Evolutionary conservation across 306 rosid genomes (phyloP), one percentile per base, ranked within the genome.

Genomic region (Citrullus mucosospermus): DNA sequence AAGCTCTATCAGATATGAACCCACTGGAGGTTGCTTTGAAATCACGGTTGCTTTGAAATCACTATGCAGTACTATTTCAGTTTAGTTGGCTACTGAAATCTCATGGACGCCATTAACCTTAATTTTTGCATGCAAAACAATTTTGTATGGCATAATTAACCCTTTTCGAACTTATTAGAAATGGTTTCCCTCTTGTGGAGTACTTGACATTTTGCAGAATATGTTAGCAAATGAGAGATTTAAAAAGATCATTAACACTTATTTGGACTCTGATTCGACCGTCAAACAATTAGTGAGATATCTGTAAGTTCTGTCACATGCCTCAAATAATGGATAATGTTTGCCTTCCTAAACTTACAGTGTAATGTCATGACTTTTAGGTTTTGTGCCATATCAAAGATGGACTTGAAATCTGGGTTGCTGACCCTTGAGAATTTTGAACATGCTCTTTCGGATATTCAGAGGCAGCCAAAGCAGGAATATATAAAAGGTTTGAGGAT

Each of bases 381-480:
- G 84, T 95, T 91, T 80, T 85, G 84, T 60, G 92, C 93, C 54
- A 85, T 89, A 83, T 92, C 97, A 84, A 80, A 72, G 65, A 89
- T 95, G 90, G 92, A 95, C 84, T 69, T 89, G 85, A 83, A 83
- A 78, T 85, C 88, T 66, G 98, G 98, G 76, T 81, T 86, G 82
- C 80, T 91, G 81, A 83, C 92, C 8, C 80, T 57, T 44, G 88
- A 88, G 85, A 87, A 88, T 86, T 89, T 95, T 78, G 83, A 91
- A 87, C 71, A 82, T 54, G 95, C 98, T 57, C 87, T 89, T 75
- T 82, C 89, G 66, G 87, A 80, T 84, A 84, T 86, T 78, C 89
- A 87, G 76, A 86, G 92, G 87, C 91, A 90, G 66, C 96, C 96
- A 43, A 95, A 92, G 89, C 82, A 88, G 83, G 97, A 95, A 78